Conservation (phyloP, 805 yeast genomes). For the Maudiozyma serrabonitensis region DNA sequence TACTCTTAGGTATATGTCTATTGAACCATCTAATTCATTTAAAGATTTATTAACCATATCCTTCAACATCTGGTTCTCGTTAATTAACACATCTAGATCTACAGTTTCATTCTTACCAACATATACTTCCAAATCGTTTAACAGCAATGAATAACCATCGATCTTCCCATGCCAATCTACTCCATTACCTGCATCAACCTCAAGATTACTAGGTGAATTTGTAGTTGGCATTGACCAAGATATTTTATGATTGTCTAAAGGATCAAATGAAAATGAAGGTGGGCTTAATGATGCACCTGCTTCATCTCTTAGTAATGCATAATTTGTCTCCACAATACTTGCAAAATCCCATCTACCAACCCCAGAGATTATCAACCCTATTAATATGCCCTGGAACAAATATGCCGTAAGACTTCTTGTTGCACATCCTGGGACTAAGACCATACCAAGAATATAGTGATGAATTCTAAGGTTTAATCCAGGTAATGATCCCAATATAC, state of each 20-base stretch:
- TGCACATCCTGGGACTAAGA: conserved; percentile 75
- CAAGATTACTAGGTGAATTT: no score
- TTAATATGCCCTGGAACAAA: conserved; percentile 71
- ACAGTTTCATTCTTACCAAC: conserved; percentile 44
- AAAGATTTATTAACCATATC: conserved; percentile 28
- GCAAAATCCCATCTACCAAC: conserved; percentile 91
- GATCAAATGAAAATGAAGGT: conserved; percentile 33
- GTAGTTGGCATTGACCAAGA: conserved; percentile 17
- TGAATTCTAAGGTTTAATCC: conserved; percentile 68
- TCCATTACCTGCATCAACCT: conserved; percentile 7
- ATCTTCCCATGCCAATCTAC: conserved; percentile 24
- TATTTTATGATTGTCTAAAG: conserved; percentile 11
- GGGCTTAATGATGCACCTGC: conserved; percentile 46
- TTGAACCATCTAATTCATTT: conserved; percentile 16
- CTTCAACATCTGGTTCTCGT: conserved; percentile 23
- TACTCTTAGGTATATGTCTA: conserved; percentile 42
- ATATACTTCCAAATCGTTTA: conserved; percentile 73
- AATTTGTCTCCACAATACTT: conserved; percentile 70
- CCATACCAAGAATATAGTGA: conserved; percentile 71
- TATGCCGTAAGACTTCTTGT: conserved; percentile 63
- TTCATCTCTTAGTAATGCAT: conserved; percentile 60
- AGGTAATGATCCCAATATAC: conserved; percentile 43
- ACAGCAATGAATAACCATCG: conserved; percentile 51
- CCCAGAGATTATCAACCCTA: conserved; percentile 78
- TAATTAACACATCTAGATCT: conserved; percentile 31